Base-by-base conservation (phyloP, 148 eudicot species). In the Polygonum maritimum region DNA sequence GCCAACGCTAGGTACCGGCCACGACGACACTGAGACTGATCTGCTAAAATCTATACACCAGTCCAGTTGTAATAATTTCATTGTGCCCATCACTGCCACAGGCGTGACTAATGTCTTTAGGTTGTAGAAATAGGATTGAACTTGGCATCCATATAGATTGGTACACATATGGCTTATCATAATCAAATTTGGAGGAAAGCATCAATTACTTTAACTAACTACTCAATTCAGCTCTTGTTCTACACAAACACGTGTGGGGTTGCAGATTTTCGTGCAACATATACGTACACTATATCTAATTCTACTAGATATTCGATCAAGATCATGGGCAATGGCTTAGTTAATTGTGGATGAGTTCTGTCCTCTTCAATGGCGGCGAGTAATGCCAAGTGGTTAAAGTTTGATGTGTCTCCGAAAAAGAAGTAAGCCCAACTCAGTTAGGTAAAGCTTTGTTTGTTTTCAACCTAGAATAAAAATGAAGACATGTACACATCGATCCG, bases 321-420 rank as follows among this genome's bases (percentile, higher is more conserved):
- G 67, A 21, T 60, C 14, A 60, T 26, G 31, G 31, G 31, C 31
- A 26, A 26, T 26, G 31, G 31, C 31, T 26, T 26, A 26, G 31
- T 26, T 26, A 26, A 26, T 26, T 26, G 31, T 44, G 9, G 47
- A 7, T 57, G 33, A 57, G 65, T 35, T 35, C 35, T 63, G 70
- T 63, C 70, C 35, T 63, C 41, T 63, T 63, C 39, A 35, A 63
- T 12, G 70, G 70, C 70, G 70, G 67, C 67, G 26, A 22, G 36
- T 60, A 60, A 22, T 60, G 67, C 36, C 11, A 26, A 22, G 10
- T 60, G 11, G 67, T 22, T 35, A 63, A 33, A 63, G 69, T 26
- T 33, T 35, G 40, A 8, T 63, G 67, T 60, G n/a, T 60, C 67
- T 2, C 35, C 26, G 5, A 54, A 51, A 51, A 60, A 60, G 13